phyloP scores from a whole-genome alignment of 2,329 filamentous ascomycete species.

The Fusarium metavorans region DNA sequence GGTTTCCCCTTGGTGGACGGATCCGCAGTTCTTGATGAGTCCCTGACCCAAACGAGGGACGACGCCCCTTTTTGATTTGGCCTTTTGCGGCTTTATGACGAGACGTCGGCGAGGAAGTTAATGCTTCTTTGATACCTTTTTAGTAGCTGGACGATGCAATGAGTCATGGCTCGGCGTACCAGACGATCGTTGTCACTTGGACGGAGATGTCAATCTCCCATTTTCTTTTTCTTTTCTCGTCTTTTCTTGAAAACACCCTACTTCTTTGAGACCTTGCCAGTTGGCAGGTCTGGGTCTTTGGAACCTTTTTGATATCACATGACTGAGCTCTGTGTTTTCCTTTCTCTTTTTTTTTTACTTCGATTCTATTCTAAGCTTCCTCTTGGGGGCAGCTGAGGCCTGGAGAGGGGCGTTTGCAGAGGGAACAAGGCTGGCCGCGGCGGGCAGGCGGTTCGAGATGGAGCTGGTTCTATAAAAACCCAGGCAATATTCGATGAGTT shows the following conservation, averaged over 20 bases:
- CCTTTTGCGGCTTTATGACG: constrained; percentile 38
- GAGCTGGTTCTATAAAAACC: constrained; percentile 22
- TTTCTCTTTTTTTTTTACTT: constrained; percentile 28
- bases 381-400: constrained; percentile 30
- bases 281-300: constrained; percentile 22
- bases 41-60: constrained; percentile 25
- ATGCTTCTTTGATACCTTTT: constrained; percentile 46
- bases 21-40: constrained; percentile 36
- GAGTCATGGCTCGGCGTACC: constrained; percentile 40
- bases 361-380: constrained; percentile 27
- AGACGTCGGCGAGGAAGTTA: constrained; percentile 42
- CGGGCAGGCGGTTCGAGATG: constrained; percentile 1
- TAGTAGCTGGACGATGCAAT: constrained; percentile 45
- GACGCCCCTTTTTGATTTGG: constrained; percentile 19
- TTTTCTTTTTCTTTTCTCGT: constrained; percentile 11
- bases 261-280: constrained; percentile 25
- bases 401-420: constrained; percentile 29
- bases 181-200: constrained; percentile 39
- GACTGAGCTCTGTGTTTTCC: constrained; percentile 40
- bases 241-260: constrained; percentile 26
- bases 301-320: constrained; percentile 39
- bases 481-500: constrained; percentile 3
- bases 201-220: constrained; percentile 27
- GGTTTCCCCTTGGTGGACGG: constrained; percentile 25
- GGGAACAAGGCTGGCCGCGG: neutral